These are phyloP conservation scores for Arthroderma sp. DNA, from an alignment of 2,329 filamentous ascomycete species.

Conservation along the genomic window DNA sequence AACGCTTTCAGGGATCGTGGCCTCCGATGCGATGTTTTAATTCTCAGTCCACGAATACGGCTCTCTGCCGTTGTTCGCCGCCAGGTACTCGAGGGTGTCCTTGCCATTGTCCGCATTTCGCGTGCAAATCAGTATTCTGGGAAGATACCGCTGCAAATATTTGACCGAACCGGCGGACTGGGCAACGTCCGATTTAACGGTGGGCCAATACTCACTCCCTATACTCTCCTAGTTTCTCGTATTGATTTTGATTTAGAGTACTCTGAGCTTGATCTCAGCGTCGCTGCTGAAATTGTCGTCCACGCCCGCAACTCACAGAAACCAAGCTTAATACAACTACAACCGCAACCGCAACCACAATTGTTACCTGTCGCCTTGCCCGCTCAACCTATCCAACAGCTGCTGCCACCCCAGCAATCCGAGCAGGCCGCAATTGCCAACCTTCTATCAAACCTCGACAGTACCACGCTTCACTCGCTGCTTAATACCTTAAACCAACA, in stretches of 20 bases:
- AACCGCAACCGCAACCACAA: conserved; percentile 23
- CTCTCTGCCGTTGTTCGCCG: conserved; percentile 69
- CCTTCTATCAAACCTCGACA: conserved; percentile 57
- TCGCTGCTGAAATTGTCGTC: conserved; percentile 69
- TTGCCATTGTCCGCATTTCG: conserved; percentile 69
- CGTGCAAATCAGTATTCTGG: conserved; percentile 55
- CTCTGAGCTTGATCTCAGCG: conserved; percentile 61
- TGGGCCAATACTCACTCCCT: conserved; percentile 22
- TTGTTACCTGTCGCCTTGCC: conserved; percentile 17
- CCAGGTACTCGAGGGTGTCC: conserved; percentile 78
- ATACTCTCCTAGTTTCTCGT: conserved; percentile 7
- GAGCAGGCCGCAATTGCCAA: conserved; percentile 46
- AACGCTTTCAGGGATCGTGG: conserved; percentile 58
- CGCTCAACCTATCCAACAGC: not conserved
- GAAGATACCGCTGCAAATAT: conserved; percentile 72
- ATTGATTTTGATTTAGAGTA: conserved; percentile 49
- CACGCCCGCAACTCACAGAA: conserved; percentile 39
- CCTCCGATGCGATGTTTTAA: conserved; percentile 66
- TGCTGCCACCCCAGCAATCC: conserved; percentile 16
- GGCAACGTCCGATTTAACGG: conserved; percentile 68
- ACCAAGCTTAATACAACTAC: conserved; percentile 21
- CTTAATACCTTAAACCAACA: conserved; percentile 43
- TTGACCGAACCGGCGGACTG: conserved; percentile 63
- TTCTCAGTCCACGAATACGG: conserved; percentile 62
- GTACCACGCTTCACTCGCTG: conserved; percentile 57